Evolutionary conservation across 2,329 filamentous ascomycete species (phyloP).

Genomic region (Neoascochyta sp.): DNA sequence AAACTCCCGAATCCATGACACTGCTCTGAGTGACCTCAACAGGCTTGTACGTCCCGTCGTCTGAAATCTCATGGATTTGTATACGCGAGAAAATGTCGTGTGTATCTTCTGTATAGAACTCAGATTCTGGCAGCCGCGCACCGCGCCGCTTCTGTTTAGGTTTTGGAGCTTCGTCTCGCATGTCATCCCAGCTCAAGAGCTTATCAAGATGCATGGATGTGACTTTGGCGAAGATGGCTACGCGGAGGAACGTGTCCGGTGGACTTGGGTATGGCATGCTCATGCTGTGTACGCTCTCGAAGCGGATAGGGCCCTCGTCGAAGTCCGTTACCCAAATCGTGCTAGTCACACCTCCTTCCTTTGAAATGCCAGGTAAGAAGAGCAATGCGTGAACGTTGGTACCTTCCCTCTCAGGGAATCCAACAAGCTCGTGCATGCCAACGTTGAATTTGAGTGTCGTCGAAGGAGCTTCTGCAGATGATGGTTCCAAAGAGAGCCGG

Average conservation of each 20-base stretch:
- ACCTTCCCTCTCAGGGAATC: constrained; percentile 92
- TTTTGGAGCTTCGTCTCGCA: constrained; percentile 68
- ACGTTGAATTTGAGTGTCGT: constrained; percentile 97
- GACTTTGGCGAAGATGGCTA: constrained; percentile 88
- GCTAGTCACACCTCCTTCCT: constrained; percentile 81
- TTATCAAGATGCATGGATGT: constrained; percentile 95
- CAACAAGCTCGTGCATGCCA: constrained; percentile 92
- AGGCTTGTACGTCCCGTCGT: constrained; percentile 84
- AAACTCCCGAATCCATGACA: constrained; percentile 82
- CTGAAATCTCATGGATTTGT: constrained; percentile 86
- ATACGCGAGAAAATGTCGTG: constrained; percentile 87
- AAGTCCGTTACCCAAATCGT: constrained; percentile 94
- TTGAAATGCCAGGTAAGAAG: constrained; percentile 88
- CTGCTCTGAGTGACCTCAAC: constrained; percentile 87
- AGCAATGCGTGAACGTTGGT: constrained; percentile 94
- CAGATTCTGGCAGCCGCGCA: constrained; percentile 78
- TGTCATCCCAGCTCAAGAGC: constrained; percentile 96
- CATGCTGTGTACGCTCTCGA: constrained; percentile 98
- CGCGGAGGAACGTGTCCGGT: constrained; percentile 69
- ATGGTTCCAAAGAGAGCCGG: constrained; percentile 86
- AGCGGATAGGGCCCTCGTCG: constrained; percentile 85
- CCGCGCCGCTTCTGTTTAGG: constrained; percentile 57
- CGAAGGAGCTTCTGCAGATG: constrained; percentile 84
- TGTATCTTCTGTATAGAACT: constrained; percentile 89
- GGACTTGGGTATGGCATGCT: constrained; percentile 79